Conservation (phyloP, 106 monocot species). For the Vanilla planifolia region DNA sequence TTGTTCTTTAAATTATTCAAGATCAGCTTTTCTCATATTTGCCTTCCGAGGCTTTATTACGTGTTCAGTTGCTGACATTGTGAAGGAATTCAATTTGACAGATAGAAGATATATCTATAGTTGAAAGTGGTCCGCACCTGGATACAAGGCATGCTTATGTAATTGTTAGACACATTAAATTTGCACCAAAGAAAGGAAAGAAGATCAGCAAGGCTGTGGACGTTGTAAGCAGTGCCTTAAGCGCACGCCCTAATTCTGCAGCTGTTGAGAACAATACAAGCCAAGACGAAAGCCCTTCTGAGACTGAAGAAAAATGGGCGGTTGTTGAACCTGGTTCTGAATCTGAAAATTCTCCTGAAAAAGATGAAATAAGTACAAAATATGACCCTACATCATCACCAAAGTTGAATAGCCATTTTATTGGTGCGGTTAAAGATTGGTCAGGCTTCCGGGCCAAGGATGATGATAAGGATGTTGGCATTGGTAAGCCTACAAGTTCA, state of each 20-base stretch:
- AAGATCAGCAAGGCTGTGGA: slow-evolving; percentile 43
- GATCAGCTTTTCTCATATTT: no score
- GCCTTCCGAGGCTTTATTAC: no score
- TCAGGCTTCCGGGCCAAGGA: no score
- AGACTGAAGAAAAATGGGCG: slow-evolving; percentile 25
- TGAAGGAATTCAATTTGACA: slow-evolving; percentile 8
- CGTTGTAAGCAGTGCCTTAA: slow-evolving; percentile 7
- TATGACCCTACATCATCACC: background rate
- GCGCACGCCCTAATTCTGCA: slow-evolving; percentile 2
- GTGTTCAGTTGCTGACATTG: background rate
- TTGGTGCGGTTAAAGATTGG: no score
- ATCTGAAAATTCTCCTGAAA: slow-evolving; percentile 15
- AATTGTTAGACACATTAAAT: slow-evolving; percentile 59
- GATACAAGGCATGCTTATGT: slow-evolving; percentile 53
- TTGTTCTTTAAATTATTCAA: background rate
- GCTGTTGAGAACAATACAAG: slow-evolving; percentile 1
- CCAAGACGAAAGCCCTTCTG: slow-evolving; percentile 8
- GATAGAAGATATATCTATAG: slow-evolving; percentile 59
- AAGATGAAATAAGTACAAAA: background rate
- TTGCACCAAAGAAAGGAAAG: slow-evolving; percentile 54
- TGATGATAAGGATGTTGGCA: background rate
- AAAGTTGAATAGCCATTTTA: background rate
- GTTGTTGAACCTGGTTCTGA: slow-evolving; percentile 22
- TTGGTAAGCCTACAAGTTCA: slow-evolving; percentile 1
- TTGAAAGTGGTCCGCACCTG: slow-evolving; percentile 77